A percentile compares a stretch with the other conserved stretches of the same genome.
Conservation (phyloP, 2,329 filamentous ascomycete genomes). For the Stachybotrys chlorohalonatus region DNA sequence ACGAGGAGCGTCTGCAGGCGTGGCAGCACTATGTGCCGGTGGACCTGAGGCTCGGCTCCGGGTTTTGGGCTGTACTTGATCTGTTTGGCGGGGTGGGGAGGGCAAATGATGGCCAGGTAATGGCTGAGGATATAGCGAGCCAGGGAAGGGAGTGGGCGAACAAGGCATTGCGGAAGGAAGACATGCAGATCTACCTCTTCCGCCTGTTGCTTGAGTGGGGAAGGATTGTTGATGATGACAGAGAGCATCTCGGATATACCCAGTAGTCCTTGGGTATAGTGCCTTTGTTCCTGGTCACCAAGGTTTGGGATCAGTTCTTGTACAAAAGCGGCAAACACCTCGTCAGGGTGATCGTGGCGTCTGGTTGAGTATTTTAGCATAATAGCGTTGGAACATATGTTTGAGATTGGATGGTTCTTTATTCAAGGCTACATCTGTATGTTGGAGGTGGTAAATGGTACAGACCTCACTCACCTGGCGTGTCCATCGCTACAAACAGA, state of each 20-base stretch:
- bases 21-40: slow-evolving; percentile 79
- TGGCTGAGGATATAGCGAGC: slow-evolving; percentile 41
- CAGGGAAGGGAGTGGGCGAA: slow-evolving; percentile 57
- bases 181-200: slow-evolving; percentile 77
- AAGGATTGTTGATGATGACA: slow-evolving; percentile 53
- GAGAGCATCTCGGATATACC: slow-evolving; percentile 19
- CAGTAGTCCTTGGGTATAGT: neutral
- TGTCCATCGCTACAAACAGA: too few species aligned
- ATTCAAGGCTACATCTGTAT: too few species aligned
- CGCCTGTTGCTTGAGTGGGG: slow-evolving; percentile 71
- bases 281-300: neutral
- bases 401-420: too few species aligned
- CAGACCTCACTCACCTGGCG: too few species aligned
- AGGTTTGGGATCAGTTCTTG: too few species aligned
- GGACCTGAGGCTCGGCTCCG: slow-evolving; percentile 42
- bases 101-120: neutral
- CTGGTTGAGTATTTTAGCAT: too few species aligned
- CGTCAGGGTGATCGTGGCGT: too few species aligned
- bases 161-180: slow-evolving; percentile 55
- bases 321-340: too few species aligned
- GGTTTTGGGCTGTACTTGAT: neutral
- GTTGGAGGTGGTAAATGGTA: too few species aligned
- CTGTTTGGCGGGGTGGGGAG: neutral
- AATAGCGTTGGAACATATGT: too few species aligned
- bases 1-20: slow-evolving; percentile 60